Conservation (phyloP, 106 monocot genomes). For the Allium sativum region DNA sequence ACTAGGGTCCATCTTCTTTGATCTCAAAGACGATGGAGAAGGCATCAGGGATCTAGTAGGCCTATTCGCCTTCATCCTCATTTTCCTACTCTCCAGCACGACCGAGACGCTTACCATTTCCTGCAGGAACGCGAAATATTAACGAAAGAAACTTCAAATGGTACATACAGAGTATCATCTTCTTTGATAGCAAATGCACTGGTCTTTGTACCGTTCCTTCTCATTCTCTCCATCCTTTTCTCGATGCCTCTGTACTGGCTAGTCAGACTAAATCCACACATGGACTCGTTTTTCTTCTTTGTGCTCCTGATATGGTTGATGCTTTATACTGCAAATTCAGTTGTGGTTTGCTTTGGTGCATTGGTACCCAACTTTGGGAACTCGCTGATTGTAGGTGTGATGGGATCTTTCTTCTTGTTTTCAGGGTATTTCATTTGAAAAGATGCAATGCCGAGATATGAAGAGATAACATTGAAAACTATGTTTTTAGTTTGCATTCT, state of each 20-base stretch:
- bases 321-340: conserved; percentile 86
- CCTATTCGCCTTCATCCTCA: conserved; percentile 85
- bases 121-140: conserved; percentile 77
- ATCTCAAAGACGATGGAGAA: conserved; percentile 22
- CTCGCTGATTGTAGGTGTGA: conserved; percentile 56
- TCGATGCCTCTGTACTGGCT: conserved; percentile 71
- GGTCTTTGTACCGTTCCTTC: conserved; percentile 83
- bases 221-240: conserved; percentile 56
- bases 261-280: conserved; percentile 31
- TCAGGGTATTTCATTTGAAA: conserved; percentile 89
- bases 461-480: too few relatives aligned
- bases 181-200: conserved; percentile 63
- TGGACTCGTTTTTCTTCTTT: conserved; percentile 54
- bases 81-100: conserved; percentile 78
- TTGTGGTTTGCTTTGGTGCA: conserved; percentile 69
- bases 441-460: conserved; percentile 58
- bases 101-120: conserved; percentile 77
- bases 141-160: conserved; percentile 69
- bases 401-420: conserved; percentile 89
- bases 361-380: conserved; percentile 78
- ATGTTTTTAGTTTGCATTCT: too few relatives aligned
- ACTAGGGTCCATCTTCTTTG: conserved; percentile 82
- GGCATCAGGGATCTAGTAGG: conserved; percentile 52
- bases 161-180: conserved; percentile 71
- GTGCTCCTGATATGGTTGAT: conserved; percentile 74